A percentile compares a stretch with the other conserved stretches of the same genome.
These are phyloP conservation scores for Kentomonas sorsogonicus DNA, from an alignment of 208 protist genomes.

Conservation along the genomic window DNA sequence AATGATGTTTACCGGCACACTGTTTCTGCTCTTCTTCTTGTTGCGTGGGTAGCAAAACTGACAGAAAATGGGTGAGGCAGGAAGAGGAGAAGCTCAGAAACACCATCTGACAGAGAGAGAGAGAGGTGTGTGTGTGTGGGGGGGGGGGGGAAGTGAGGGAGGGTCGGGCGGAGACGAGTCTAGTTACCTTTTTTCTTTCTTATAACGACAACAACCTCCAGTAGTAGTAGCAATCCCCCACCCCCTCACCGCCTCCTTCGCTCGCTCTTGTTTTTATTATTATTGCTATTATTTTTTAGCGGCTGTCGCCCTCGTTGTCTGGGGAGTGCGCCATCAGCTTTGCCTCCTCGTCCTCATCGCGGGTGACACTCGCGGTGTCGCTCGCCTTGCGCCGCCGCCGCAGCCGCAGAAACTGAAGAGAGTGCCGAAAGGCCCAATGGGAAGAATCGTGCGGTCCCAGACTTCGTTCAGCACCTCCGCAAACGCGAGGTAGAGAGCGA, in stretches of 20 bases:
- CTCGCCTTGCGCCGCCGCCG: too few species aligned
- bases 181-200: too few species aligned
- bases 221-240: too few species aligned
- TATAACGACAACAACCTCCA: too few species aligned
- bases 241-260: too few species aligned
- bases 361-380: conserved; percentile 15
- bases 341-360: neutral
- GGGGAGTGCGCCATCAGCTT: neutral
- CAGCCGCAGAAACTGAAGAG: conserved; percentile 11
- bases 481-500: conserved; percentile 30
- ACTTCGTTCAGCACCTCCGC: conserved; percentile 24
- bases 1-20: neutral
- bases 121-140: neutral
- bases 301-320: neutral
- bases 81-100: conserved; percentile 3
- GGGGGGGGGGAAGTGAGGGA: too few species aligned
- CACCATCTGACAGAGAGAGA: neutral
- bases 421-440: conserved; percentile 15
- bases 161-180: too few species aligned
- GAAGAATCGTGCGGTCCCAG: conserved; percentile 22
- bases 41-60: neutral
- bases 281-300: neutral
- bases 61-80: neutral
- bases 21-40: neutral
- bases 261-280: too few species aligned